phyloP scores from a whole-genome alignment of 129 eudicot genomes.

The Smallanthus sonchifolius region DNA sequence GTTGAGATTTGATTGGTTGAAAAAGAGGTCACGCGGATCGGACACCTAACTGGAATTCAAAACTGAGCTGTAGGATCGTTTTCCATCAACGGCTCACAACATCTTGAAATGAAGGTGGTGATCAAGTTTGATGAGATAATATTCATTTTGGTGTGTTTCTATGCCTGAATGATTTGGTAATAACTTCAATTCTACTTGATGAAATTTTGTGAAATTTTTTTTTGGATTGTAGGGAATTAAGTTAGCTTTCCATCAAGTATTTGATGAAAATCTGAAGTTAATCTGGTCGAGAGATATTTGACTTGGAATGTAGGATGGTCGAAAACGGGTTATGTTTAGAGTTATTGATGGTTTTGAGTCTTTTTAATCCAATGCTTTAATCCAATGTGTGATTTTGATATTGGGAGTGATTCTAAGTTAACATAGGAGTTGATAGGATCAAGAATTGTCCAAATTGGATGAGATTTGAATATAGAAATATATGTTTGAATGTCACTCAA shows the following conservation, averaged over 20 bases:
- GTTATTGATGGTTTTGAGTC: slow-evolving; percentile 26
- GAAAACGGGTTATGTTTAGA: slow-evolving; percentile 20
- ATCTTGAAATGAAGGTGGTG: not conserved
- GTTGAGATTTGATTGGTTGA: slow-evolving; percentile 52
- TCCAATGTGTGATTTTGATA: not conserved
- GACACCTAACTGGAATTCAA: slow-evolving; percentile 37
- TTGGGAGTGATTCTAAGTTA: slow-evolving; percentile 17
- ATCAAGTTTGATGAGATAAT: slow-evolving; percentile 28
- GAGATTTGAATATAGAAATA: not conserved
- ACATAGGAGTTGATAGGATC: slow-evolving; percentile 21
- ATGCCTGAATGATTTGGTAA: slow-evolving; percentile 29
- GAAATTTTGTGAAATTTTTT: slow-evolving; percentile 31
- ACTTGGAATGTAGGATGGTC: slow-evolving; percentile 52
- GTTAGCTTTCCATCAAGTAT: slow-evolving; percentile 47
- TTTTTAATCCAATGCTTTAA: slow-evolving; percentile 35
- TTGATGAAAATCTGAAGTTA: not conserved
- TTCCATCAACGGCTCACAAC: slow-evolving; percentile 40
- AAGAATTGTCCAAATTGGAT: slow-evolving; percentile 9
- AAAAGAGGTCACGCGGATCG: slow-evolving; percentile 54
- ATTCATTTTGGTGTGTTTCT: slow-evolving; percentile 61
- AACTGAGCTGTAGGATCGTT: slow-evolving; percentile 50
- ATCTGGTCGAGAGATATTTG: slow-evolving; percentile 35
- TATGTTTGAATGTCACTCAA: not conserved
- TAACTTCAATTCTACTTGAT: slow-evolving; percentile 31
- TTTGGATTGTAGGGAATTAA: slow-evolving; percentile 36